These are phyloP conservation scores for Trifolium subterraneum DNA, from an alignment of 306 rosid species.

Conservation along the genomic window DNA sequence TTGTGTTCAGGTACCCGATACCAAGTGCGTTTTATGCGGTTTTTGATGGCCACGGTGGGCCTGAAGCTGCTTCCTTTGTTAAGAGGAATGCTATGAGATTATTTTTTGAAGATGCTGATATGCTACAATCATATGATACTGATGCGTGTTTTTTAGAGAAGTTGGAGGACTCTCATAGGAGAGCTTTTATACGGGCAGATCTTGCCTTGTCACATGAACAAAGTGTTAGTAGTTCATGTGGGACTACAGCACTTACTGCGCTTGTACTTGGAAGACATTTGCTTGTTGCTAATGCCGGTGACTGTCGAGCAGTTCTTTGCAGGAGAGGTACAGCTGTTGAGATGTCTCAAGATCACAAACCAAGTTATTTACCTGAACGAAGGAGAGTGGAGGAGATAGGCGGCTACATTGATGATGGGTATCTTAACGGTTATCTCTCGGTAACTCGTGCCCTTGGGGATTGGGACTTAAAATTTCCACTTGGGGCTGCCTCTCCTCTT, in stretches of 20 bases:
- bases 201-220: constrained; percentile 74
- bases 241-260: constrained; percentile 94
- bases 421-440: constrained; percentile 70
- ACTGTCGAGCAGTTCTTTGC: constrained; percentile 96
- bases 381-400: constrained; percentile 75
- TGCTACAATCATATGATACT: constrained; percentile 60
- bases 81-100: constrained; percentile 79
- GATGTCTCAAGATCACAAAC: constrained; percentile 83
- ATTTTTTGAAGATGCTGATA: constrained; percentile 74
- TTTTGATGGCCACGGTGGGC: constrained; percentile 97
- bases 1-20: constrained; percentile 54
- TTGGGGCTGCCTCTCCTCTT: constrained; percentile 77
- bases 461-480: constrained; percentile 76
- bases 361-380: constrained; percentile 62
- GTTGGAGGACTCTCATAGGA: constrained; percentile 75
- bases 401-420: constrained; percentile 60
- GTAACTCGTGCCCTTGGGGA: constrained; percentile 92
- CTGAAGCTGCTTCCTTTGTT: constrained; percentile 81
- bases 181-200: constrained; percentile 79
- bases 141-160: constrained; percentile 58
- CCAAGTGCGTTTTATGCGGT: constrained; percentile 87
- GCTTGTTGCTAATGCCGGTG: constrained; percentile 93
- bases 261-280: constrained; percentile 81
- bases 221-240: constrained; percentile 68
- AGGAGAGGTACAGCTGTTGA: constrained; percentile 77